Percentiles rank a stretch among this genome's conserved stretches.
phyloP scores from a whole-genome alignment of 139 green algal species.

The Trebouxia sp. region DNA sequence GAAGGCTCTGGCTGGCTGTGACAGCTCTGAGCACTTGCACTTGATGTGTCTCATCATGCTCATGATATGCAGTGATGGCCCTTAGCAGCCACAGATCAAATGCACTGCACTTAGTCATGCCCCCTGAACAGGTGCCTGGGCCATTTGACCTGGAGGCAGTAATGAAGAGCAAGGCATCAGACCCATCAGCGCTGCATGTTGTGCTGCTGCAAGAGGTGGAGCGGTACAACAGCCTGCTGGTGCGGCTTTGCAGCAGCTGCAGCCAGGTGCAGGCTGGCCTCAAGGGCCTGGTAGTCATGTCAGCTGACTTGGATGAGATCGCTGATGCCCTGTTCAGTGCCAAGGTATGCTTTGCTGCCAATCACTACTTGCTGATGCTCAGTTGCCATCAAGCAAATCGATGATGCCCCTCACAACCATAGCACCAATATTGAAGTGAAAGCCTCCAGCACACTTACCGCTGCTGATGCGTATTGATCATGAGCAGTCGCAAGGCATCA shows the following conservation, averaged over 20 bases:
- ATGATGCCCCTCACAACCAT: too few relatives aligned
- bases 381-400: neutral
- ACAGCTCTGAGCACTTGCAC: too few relatives aligned
- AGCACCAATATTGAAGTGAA: too few relatives aligned
- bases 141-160: conserved; percentile 79
- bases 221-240: conserved; percentile 85
- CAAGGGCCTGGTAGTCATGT: conserved; percentile 87
- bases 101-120: neutral
- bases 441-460: too few relatives aligned
- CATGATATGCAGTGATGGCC: too few relatives aligned
- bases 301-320: conserved; percentile 76
- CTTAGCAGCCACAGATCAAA: too few relatives aligned
- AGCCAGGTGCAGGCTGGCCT: conserved; percentile 73
- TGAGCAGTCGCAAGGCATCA: too few relatives aligned
- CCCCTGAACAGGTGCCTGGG: conserved; percentile 53
- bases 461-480: too few relatives aligned
- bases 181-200: conserved; percentile 80
- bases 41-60: too few relatives aligned
- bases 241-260: conserved; percentile 56
- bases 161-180: conserved; percentile 74
- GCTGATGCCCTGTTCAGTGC: conserved; percentile 70
- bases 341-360: conserved; percentile 38
- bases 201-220: conserved; percentile 90
- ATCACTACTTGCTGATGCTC: neutral
- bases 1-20: too few relatives aligned